Evolutionary conservation across 148 eudicot species (phyloP).

Genomic region (Talinum fruticosum): DNA sequence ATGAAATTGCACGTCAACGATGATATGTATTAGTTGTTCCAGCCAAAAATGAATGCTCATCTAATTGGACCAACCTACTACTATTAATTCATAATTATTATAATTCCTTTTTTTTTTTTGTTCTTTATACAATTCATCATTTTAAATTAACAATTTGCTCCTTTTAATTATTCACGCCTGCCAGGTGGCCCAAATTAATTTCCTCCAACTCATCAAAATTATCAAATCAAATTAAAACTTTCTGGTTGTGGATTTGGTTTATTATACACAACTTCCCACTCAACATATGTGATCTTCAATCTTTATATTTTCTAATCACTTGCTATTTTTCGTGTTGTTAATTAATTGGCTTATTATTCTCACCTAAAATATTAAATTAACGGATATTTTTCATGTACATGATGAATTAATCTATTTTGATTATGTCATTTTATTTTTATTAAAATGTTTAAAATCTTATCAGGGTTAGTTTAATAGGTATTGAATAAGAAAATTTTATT

Average conservation of each 20-base stretch:
- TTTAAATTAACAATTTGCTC: not conserved
- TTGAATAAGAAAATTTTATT: no score
- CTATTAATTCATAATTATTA: not conserved
- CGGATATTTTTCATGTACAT: no score
- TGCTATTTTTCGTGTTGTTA: not conserved
- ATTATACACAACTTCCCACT: not conserved
- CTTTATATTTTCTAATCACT: no score
- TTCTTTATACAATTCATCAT: conserved; percentile 10
- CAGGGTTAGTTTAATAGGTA: no score
- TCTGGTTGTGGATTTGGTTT: conserved; percentile 10
- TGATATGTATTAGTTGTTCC: conserved; percentile 12
- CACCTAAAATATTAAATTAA: no score
- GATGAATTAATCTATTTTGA: no score
- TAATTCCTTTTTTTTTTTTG: no score
- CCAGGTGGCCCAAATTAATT: conserved; percentile 2
- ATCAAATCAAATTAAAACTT: not conserved
- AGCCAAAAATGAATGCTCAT: conserved; percentile 10
- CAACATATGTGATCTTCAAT: no score
- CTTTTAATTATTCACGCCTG: conserved; percentile 13
- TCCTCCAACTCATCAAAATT: not conserved
- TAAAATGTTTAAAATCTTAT: no score
- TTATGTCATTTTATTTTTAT: no score
- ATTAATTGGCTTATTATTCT: no score
- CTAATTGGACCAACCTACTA: conserved; percentile 21
- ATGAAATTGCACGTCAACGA: conserved; percentile 17